Conservation (phyloP, 805 yeast genomes). For the Candida odintsovae region DNA sequence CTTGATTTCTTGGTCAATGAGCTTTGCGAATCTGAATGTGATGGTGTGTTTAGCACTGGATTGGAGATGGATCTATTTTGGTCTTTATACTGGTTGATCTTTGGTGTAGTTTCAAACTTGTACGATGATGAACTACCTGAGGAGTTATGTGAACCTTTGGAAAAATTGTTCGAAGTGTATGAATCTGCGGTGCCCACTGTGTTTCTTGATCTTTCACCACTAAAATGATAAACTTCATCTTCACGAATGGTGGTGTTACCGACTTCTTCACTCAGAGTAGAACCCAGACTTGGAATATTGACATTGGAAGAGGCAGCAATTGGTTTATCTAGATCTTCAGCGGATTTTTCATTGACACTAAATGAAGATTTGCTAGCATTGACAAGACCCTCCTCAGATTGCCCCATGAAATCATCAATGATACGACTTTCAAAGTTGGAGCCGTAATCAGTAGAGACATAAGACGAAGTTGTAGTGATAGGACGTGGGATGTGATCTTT, state of each 20-base stretch:
- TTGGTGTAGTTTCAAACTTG: constrained; percentile 2
- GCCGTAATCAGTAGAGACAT: constrained; percentile 9
- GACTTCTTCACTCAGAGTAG: constrained; percentile 18
- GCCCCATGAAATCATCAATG: constrained; percentile 20
- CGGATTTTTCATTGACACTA: constrained; percentile 2
- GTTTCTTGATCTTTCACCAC: constrained; percentile 2
- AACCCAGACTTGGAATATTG: constrained; percentile 19
- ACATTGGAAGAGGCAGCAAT: constrained; percentile 25
- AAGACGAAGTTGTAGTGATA: constrained; percentile 9
- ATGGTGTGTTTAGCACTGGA: neutral
- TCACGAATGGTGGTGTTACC: constrained; percentile 22
- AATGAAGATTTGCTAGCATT: constrained; percentile 3
- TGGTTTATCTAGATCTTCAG: constrained; percentile 19
- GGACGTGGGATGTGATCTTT: neutral
- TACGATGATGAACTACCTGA: constrained; percentile 7
- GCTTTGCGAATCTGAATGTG: constrained; percentile 4
- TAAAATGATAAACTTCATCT: constrained; percentile 6
- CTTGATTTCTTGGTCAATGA: constrained; percentile 13
- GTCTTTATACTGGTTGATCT: neutral
- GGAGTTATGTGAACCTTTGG: constrained; percentile 3
- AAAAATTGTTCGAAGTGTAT: constrained; percentile 3
- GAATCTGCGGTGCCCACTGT: constrained; percentile 9
- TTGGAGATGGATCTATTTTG: neutral
- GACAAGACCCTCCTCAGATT: constrained; percentile 14
- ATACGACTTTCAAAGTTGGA: constrained; percentile 22